Percentiles rank a stretch among this genome's conserved stretches.
Conservation (phyloP, 768 basidiomycete genomes). For the Obba rivulosa region DNA sequence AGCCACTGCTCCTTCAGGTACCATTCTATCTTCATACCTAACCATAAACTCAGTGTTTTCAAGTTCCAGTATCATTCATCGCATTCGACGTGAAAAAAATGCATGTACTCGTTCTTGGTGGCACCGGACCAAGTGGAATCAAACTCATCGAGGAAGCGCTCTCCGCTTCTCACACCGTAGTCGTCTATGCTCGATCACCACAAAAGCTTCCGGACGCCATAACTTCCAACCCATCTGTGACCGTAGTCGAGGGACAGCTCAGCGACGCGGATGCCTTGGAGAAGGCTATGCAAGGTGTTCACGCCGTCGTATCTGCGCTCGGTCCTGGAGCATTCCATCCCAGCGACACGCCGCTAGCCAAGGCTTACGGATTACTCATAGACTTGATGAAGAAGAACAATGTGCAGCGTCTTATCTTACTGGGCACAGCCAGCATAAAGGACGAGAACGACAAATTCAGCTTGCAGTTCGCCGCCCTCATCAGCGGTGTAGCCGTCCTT, state of each 20-base stretch:
- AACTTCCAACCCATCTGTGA: slow-evolving; percentile 36
- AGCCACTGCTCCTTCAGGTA: no score
- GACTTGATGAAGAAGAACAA: slow-evolving; percentile 46
- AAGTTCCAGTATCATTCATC: background rate
- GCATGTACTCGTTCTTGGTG: slow-evolving; percentile 65
- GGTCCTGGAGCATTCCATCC: slow-evolving; percentile 45
- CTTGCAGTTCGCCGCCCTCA: slow-evolving; percentile 37
- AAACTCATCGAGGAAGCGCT: slow-evolving; percentile 54
- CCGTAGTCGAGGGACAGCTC: slow-evolving; percentile 50
- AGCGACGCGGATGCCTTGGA: slow-evolving; percentile 44
- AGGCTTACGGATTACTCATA: slow-evolving; percentile 52
- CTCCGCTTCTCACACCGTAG: slow-evolving; percentile 36
- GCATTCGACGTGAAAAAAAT: slow-evolving; percentile 19
- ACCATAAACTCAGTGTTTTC: background rate
- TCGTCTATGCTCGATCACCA: slow-evolving; percentile 61
- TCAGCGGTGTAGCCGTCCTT: slow-evolving; percentile 32
- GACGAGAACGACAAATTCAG: slow-evolving; percentile 58
- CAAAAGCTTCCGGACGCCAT: slow-evolving; percentile 55
- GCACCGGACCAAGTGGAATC: slow-evolving; percentile 57
- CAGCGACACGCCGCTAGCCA: slow-evolving; percentile 52
- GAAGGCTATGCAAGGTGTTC: slow-evolving; percentile 48
- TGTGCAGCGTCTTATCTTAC: slow-evolving; percentile 56
- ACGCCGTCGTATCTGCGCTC: slow-evolving; percentile 63
- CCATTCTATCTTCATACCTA: slow-evolving; percentile 1
- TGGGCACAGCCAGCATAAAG: slow-evolving; percentile 62